Base-by-base conservation (phyloP, 495 filamentous ascomycete species). In the Daldinia bambusicola region DNA sequence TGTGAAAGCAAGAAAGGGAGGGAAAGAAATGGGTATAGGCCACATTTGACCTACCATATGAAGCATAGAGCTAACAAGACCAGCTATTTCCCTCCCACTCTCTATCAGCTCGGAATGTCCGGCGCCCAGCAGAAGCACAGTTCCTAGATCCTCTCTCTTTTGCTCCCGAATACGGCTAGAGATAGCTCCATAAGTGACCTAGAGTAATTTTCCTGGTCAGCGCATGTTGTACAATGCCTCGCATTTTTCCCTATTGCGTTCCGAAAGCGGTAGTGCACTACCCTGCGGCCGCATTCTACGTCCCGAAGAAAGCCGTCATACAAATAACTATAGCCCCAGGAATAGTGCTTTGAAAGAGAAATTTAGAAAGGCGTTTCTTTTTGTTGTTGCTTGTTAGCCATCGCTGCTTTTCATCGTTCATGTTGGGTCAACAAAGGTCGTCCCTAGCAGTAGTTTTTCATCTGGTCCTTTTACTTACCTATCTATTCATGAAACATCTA, bases 291-390 rank as follows among this genome's bases (percentile, higher is more conserved):
- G 57, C 66, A 69, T 69, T 73, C 69, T 66, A 34, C 41, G n/a
- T 63, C 45, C 58, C 57, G 65, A 70, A 69, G 63, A 67, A 77
- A 71, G 51, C 51, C 52, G 69, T 62, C 63, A 56, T 77, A 77
- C 75, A 77, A 77, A 77, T 75, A 77, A 75, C 75, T 65, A 58
- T 71, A 63, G 55, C 45, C 58, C 70, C 67, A 75, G 41, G 59
- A 43, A 61, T 69, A 60, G 20, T 66, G 50, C 69, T 70, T 75
- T 72, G 50, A 63, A 62, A 61, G 61, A 30, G 34, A 55, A 55
- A 52, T 20, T 66, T 61, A 37, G 61, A 65, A 64, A 53, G 53
- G 14, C 7, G 36, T 71, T 52, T 66, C 65, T 67, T 74, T 75
- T 74, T 77, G 69, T 75, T 72, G 45, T 32, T 67, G 12, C 50